These are phyloP conservation scores for Punica granatum DNA, from an alignment of 345 rosid genomes.

Conservation along the genomic window DNA sequence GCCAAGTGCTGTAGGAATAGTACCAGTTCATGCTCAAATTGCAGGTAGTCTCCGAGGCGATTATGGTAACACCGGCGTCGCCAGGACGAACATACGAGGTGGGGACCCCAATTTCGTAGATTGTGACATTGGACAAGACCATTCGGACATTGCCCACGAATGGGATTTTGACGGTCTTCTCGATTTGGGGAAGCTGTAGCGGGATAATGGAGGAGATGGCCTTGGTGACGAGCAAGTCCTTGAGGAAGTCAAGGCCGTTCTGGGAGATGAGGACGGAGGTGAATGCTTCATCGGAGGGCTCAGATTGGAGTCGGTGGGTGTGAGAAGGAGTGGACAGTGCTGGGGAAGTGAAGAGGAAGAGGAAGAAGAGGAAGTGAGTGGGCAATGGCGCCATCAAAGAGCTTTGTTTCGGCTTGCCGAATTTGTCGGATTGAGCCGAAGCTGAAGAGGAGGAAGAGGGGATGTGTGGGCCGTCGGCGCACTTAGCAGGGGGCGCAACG, in stretches of 20 bases:
- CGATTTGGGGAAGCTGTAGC: conserved; percentile 54
- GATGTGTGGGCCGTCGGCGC: not conserved
- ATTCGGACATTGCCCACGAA: conserved; percentile 64
- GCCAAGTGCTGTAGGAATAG: conserved; percentile 67
- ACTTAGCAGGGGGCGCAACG: not conserved
- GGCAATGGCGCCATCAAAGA: conserved; percentile 8
- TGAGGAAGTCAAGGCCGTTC: conserved; percentile 77
- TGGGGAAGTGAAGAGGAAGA: not conserved
- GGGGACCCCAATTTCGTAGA: conserved; percentile 56
- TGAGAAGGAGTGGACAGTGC: not conserved
- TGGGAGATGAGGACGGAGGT: conserved; percentile 68
- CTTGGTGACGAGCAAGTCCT: conserved; percentile 59
- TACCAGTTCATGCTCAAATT: conserved; percentile 85
- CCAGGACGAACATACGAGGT: conserved; percentile 71
- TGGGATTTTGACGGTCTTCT: conserved; percentile 47
- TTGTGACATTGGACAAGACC: conserved; percentile 54
- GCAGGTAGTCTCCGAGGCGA: conserved; percentile 79
- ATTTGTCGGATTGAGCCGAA: not conserved
- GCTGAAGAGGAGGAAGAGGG: not conserved
- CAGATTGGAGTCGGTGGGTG: conserved; percentile 7
- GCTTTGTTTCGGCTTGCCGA: not conserved
- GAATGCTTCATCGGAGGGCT: conserved; percentile 37
- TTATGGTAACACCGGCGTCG: conserved; percentile 60
- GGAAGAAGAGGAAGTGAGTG: conserved; percentile 4
- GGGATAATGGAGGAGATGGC: conserved; percentile 64